Base-by-base conservation (phyloP, 2,329 filamentous ascomycete genomes). In the Colletotrichum sansevieriae region DNA sequence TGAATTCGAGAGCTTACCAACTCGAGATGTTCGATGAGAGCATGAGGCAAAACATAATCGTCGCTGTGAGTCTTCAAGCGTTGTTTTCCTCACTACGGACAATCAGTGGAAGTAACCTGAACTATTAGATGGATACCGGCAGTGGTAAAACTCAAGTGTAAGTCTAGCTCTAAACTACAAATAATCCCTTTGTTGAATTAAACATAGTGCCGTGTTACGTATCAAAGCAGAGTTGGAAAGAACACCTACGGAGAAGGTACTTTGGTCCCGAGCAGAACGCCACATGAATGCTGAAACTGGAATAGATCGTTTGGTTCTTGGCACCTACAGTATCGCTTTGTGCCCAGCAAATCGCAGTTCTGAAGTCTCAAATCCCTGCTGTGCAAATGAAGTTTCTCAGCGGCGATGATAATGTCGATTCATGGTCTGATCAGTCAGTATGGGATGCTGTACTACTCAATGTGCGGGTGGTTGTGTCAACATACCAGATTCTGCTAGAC, bases 71-170 rank as follows among this genome's bases (percentile, higher is more conserved):
- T 78, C 35, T 20, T 33, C 10, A 15, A 55, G 22, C 37, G 41
- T 11, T 18, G 33, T 13, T 39, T 11, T 3, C 13, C 9, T 10
- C 9, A 35, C 25, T 35, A 22, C 25, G 25, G 18, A 35, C 35
- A 55, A 12, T 39, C 18, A 6, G 12, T 47, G n/a, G 57, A 29
- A 63, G 22, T 62, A 57, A 47, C 52, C 35, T 66, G 25, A 18
- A 11, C 70, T 20, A 20, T 37, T 70, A 92, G 91, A 94, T 94
- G 92, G 91, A 92, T 70, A 95, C 92, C 0, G 92, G 92, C 1
- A 93, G 88, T 71, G 92, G 92, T 2, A 95, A 95, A 77, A 94
- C 92, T 3, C 89, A 91, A 72, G 87, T 94, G 91, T 93, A 85
- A 79, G 85, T 78, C 15, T 11, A 47, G 52, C 43, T 13, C 29